phyloP scores from a whole-genome alignment of 164 flowering plant genomes.

The Sextonia rubra region DNA sequence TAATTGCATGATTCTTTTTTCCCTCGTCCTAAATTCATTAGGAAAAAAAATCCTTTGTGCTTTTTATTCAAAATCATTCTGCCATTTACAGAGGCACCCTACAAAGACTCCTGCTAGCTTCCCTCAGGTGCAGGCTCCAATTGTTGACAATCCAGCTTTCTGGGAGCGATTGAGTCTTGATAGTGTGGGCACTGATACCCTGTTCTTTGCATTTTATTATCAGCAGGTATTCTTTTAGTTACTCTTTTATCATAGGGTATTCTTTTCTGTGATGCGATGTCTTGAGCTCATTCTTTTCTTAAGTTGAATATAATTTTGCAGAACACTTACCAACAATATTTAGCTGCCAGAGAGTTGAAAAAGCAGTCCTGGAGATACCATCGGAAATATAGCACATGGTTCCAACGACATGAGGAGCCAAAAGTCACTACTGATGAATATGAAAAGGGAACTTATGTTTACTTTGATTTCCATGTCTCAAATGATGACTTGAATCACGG shows the following conservation, averaged over 20 bases:
- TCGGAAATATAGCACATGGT: slow-evolving; percentile 94
- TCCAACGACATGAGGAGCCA: slow-evolving; percentile 97
- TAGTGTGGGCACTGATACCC: slow-evolving; percentile 59
- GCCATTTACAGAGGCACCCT: slow-evolving; percentile 65
- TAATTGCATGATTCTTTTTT: too few relatives aligned
- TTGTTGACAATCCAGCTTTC: slow-evolving; percentile 80
- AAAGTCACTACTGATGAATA: slow-evolving; percentile 88
- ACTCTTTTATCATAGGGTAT: neutral
- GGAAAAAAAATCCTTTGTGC: neutral
- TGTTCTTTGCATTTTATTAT: slow-evolving; percentile 93
- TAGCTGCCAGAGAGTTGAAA: slow-evolving; percentile 95
- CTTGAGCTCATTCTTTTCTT: neutral
- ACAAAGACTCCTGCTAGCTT: slow-evolving; percentile 74
- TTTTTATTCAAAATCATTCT: slow-evolving; percentile 3
- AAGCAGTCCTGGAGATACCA: slow-evolving; percentile 99
- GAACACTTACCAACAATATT: slow-evolving; percentile 96
- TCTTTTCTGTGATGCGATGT: neutral
- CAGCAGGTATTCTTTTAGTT: slow-evolving; percentile 59
- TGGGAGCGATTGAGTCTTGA: slow-evolving; percentile 84
- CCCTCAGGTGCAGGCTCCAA: slow-evolving; percentile 95
- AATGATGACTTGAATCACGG: slow-evolving; percentile 78
- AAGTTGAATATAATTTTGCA: slow-evolving; percentile 23
- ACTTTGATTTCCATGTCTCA: slow-evolving; percentile 81
- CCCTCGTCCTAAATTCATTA: too few relatives aligned
- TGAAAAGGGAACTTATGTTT: slow-evolving; percentile 94